phyloP scores from a whole-genome alignment of 192 early-diverging fungal genomes.

The Podila minutissima region DNA sequence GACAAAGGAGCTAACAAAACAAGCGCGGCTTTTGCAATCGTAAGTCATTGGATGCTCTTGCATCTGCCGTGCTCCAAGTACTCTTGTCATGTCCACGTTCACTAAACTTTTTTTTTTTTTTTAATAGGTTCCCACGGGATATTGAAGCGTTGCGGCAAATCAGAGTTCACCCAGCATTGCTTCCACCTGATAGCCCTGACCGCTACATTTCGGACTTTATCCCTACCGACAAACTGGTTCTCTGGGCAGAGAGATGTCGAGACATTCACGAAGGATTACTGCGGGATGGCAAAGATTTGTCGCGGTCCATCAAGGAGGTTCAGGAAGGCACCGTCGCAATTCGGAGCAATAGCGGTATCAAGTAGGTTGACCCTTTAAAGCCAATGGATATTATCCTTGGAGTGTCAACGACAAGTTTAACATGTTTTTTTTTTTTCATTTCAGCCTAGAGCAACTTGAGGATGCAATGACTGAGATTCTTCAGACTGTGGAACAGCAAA shows the following conservation, averaged over 20 bases:
- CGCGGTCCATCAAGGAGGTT: slow-evolving; percentile 38
- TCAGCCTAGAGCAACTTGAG: slow-evolving; percentile 42
- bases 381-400: too few relatives aligned
- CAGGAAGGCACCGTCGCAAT: slow-evolving; percentile 45
- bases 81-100: too few relatives aligned
- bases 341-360: slow-evolving; percentile 43
- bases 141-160: slow-evolving; percentile 55
- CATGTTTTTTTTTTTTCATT: too few relatives aligned
- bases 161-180: slow-evolving; percentile 54
- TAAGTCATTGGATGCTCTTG: slow-evolving; percentile 12
- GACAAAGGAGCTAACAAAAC: slow-evolving; percentile 53
- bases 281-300: slow-evolving; percentile 39
- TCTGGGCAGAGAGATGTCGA: slow-evolving; percentile 46
- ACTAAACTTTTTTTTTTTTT: not conserved
- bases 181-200: slow-evolving; percentile 32
- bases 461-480: slow-evolving; percentile 40
- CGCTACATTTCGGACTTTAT: slow-evolving; percentile 50
- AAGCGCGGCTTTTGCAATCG: slow-evolving; percentile 45
- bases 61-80: too few relatives aligned
- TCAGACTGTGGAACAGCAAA: slow-evolving; percentile 37
- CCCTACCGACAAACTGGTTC: slow-evolving; percentile 43
- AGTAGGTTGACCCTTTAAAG: slow-evolving; percentile 7
- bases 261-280: slow-evolving; percentile 37
- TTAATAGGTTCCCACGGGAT: slow-evolving; percentile 46
- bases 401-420: too few relatives aligned